Conservation (phyloP, 805 yeast species). For the Yarrowia bubula region DNA sequence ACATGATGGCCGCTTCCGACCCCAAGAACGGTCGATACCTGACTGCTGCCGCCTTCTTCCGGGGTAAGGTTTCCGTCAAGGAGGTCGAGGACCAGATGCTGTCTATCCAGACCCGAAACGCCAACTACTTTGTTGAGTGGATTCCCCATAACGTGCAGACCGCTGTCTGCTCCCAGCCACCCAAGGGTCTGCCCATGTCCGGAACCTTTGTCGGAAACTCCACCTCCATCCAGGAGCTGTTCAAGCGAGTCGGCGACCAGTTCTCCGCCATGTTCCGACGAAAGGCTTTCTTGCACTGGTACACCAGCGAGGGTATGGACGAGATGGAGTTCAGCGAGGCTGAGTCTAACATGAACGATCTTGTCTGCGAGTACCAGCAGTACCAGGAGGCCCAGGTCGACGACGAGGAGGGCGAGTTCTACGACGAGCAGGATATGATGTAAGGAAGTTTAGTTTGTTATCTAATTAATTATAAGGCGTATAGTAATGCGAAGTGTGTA, state of each 20-base stretch:
- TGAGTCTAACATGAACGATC: constrained; percentile 84
- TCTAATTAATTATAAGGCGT: constrained; percentile 22
- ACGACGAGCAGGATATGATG: constrained; percentile 26
- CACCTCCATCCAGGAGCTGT: constrained; percentile 86
- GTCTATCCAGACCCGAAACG: constrained; percentile 76
- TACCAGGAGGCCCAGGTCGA: constrained; percentile 80
- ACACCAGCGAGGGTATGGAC: constrained; percentile 94
- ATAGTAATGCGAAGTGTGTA: not conserved
- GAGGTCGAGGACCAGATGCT: constrained; percentile 94
- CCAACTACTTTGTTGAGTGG: constrained; percentile 89
- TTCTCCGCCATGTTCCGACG: constrained; percentile 90
- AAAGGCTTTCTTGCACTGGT: constrained; percentile 96
- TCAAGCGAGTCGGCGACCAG: constrained; percentile 85
- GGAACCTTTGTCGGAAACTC: constrained; percentile 94
- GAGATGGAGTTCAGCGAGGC: constrained; percentile 93
- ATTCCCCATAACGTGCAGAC: constrained; percentile 94
- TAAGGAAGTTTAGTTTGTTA: constrained; percentile 20
- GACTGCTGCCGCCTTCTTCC: constrained; percentile 90
- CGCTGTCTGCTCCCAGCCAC: constrained; percentile 88
- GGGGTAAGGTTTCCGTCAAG: constrained; percentile 88
- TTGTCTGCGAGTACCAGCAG: constrained; percentile 87
- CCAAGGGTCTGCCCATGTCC: constrained; percentile 78
- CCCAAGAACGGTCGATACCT: constrained; percentile 88
- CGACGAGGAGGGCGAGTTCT: constrained; percentile 51
- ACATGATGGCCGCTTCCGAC: constrained; percentile 95